Percentiles rank a stretch among this genome's conserved stretches.
Evolutionary conservation across 1,139 yeast genomes (phyloP).

Genomic region (Entelexis sorbosivorans): DNA sequence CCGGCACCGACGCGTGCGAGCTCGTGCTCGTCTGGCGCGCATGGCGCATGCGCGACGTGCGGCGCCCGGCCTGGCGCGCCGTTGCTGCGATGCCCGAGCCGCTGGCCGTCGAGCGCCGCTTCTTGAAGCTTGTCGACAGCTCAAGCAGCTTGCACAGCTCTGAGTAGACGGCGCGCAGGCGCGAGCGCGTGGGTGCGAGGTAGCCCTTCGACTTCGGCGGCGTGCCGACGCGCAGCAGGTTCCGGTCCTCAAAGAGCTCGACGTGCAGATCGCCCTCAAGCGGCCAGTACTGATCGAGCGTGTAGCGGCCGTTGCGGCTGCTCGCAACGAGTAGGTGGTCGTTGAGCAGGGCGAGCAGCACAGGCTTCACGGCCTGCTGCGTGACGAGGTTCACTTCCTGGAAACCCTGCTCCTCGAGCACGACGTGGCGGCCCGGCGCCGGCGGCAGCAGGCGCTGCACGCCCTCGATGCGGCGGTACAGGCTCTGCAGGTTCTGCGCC

Average conservation of each 20-base stretch:
- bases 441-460: constrained; percentile 74
- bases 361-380: constrained; percentile 67
- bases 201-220: constrained; percentile 7
- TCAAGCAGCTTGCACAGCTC: constrained; percentile 17
- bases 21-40: constrained; percentile 9
- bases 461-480: constrained; percentile 81
- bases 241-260: constrained; percentile 10
- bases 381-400: constrained; percentile 78
- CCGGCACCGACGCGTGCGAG: constrained; percentile 11
- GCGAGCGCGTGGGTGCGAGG: constrained; percentile 16
- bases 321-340: constrained; percentile 70
- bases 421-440: constrained; percentile 68
- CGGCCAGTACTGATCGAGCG: constrained; percentile 76
- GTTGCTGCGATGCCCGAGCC: not conserved
- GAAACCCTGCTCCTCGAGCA: constrained; percentile 79
- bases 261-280: constrained; percentile 37
- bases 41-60: constrained; percentile 2
- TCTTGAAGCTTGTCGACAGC: constrained; percentile 6
- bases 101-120: constrained; percentile 2
- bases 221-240: constrained; percentile 11
- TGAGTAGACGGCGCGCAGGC: constrained; percentile 13
- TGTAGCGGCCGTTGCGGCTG: constrained; percentile 34
- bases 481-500: constrained; percentile 60
- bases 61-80: constrained; percentile 3
- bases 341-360: constrained; percentile 65